Conservation (phyloP, 2,329 filamentous ascomycete species). For the Cytospora schulzeri region DNA sequence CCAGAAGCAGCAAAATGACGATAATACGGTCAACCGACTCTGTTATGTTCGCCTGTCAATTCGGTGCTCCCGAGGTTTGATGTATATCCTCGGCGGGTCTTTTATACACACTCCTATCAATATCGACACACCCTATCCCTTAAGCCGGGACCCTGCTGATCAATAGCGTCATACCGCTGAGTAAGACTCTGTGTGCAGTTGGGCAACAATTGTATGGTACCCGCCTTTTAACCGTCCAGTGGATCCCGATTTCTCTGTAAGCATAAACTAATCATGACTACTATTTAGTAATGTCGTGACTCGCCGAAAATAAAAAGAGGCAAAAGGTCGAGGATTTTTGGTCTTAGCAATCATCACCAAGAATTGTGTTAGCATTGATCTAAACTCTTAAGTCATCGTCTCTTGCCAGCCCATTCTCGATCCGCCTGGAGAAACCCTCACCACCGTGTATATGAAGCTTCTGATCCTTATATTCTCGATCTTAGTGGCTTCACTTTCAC, state of each 20-base stretch:
- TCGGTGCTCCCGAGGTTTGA: no score
- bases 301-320: background rate
- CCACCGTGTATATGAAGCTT: slow-evolving; percentile 39
- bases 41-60: no score
- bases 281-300: background rate
- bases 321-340: background rate
- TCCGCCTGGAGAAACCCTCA: background rate
- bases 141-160: no score
- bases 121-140: no score
- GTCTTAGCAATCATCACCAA: slow-evolving; percentile 9
- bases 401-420: slow-evolving; percentile 19
- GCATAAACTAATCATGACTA: slow-evolving; percentile 24
- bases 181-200: no score
- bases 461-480: slow-evolving; percentile 33
- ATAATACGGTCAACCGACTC: no score
- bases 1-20: no score
- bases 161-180: no score
- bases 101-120: no score
- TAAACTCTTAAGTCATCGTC: slow-evolving; percentile 1
- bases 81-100: no score
- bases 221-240: no score
- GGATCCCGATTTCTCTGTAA: slow-evolving; percentile 5
- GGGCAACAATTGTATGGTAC: no score
- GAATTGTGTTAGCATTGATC: slow-evolving; percentile 17
- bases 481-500: slow-evolving; percentile 35